Percentiles rank a stretch among this genome's conserved stretches.
Conservation (phyloP, 116 monocot genomes). For the Iris pallida region DNA sequence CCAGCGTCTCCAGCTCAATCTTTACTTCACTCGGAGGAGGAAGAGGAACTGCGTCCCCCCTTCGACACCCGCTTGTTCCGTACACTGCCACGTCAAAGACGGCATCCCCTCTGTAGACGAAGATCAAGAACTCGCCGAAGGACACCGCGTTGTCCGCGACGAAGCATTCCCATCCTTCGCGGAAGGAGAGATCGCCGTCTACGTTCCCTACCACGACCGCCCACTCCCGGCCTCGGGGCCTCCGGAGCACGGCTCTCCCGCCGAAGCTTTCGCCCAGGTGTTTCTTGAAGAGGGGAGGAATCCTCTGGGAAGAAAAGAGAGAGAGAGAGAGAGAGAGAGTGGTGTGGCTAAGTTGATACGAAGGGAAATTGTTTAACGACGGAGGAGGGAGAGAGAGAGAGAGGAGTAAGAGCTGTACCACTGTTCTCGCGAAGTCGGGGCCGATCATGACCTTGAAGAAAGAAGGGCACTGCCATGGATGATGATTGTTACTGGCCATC, state of each 20-base stretch:
- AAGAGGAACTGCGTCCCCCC: neutral
- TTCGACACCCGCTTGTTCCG: neutral
- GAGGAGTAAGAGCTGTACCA: constrained; percentile 4
- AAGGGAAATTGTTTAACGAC: neutral
- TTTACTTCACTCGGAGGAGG: neutral
- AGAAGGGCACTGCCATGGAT: neutral
- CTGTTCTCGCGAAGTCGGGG: neutral
- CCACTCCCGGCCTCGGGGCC: neutral
- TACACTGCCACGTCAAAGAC: neutral
- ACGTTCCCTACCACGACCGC: neutral
- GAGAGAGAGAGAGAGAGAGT: too few species aligned
- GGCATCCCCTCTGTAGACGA: neutral
- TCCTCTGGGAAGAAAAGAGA: neutral
- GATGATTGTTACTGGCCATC: too few species aligned
- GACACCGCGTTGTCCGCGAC: neutral
- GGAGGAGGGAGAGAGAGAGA: too few species aligned
- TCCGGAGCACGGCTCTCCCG: neutral
- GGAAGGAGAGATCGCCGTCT: neutral
- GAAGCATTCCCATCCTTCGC: neutral
- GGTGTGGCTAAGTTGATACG: neutral
- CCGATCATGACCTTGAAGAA: constrained; percentile 18
- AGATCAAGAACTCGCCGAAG: neutral
- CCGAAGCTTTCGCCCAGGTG: neutral
- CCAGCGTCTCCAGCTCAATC: too few species aligned
- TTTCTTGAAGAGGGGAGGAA: neutral